These are phyloP conservation scores for Neofusicoccum sp. DNA, from an alignment of 2,329 filamentous ascomycete species.

Conservation along the genomic window DNA sequence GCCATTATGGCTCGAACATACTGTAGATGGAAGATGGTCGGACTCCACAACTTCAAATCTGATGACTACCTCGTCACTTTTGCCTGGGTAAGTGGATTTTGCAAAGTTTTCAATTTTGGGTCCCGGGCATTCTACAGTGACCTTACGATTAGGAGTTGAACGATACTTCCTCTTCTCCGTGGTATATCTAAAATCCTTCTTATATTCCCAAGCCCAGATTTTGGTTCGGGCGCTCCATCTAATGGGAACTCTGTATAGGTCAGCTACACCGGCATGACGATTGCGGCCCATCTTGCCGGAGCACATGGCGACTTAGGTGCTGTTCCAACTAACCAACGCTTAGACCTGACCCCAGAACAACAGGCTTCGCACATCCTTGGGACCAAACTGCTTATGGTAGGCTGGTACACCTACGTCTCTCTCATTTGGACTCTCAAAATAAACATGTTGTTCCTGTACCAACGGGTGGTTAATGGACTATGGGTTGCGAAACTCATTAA, in stretches of 20 bases:
- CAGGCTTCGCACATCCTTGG: conserved; percentile 33
- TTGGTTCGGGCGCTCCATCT: not conserved
- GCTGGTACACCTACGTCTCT: conserved; percentile 39
- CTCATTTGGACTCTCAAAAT: conserved; percentile 46
- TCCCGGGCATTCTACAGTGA: not conserved
- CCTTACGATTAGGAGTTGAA: too few relatives aligned
- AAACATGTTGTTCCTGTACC: conserved; percentile 48
- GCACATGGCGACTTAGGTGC: conserved; percentile 26
- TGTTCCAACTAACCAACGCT: conserved; percentile 32
- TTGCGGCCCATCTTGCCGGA: conserved; percentile 32
- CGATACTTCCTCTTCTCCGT: too few relatives aligned
- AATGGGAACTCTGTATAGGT: not conserved
- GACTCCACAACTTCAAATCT: conserved; percentile 33
- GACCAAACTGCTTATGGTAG: conserved; percentile 41
- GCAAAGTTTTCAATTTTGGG: not conserved
- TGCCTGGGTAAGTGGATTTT: conserved; percentile 30
- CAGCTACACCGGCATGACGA: conserved; percentile 27
- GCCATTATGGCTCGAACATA: conserved; percentile 38
- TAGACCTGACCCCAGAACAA: conserved; percentile 32
- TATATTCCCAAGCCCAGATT: too few relatives aligned
- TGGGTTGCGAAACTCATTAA: conserved; percentile 41
- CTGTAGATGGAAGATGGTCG: conserved; percentile 38
- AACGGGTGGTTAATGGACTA: conserved; percentile 38
- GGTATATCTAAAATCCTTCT: too few relatives aligned
- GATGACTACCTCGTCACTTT: conserved; percentile 41